A percentile compares a stretch with the other conserved stretches of the same genome.
Conservation (phyloP, 2,329 filamentous ascomycete species). For the Neofusicoccum laricinum region DNA sequence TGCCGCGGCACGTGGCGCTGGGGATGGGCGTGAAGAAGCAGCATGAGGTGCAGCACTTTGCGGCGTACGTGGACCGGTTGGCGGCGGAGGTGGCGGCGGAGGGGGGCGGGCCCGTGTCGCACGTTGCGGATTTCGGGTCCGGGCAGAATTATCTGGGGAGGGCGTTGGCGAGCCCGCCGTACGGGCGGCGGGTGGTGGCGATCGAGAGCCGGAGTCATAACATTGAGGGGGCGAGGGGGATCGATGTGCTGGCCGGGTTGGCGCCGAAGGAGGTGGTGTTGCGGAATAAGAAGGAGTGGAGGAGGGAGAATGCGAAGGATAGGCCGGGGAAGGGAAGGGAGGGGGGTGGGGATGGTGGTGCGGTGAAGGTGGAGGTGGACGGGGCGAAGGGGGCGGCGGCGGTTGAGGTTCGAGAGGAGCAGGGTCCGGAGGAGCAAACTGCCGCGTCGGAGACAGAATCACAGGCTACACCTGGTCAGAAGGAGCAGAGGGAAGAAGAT, state of each 20-base stretch:
- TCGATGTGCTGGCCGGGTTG: conserved; percentile 79
- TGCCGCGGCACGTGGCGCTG: conserved; percentile 67
- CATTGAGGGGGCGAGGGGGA: conserved; percentile 76
- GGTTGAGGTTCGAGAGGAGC: background rate
- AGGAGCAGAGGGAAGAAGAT: background rate
- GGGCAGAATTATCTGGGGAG: conserved; percentile 95
- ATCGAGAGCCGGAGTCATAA: conserved; percentile 87
- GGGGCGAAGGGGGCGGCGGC: background rate
- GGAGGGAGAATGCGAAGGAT: conserved; percentile 34
- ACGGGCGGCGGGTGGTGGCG: conserved; percentile 82
- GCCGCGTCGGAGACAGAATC: background rate
- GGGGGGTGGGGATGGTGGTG: background rate
- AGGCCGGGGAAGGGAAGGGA: conserved; percentile 31
- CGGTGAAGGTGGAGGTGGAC: background rate
- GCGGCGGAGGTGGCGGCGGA: conserved; percentile 47
- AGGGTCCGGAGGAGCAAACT: too few species aligned
- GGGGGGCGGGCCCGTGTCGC: conserved; percentile 58
- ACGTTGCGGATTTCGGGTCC: conserved; percentile 93
- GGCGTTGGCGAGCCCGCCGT: conserved; percentile 78
- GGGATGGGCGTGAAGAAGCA: conserved; percentile 97
- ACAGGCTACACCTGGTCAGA: background rate
- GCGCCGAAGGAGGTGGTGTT: conserved; percentile 69
- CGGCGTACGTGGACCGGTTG: conserved; percentile 75
- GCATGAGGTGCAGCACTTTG: conserved; percentile 89
- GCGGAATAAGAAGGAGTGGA: conserved; percentile 79